phyloP scores from a whole-genome alignment of 805 yeast genomes.

The Teunomyces barrocoloradensis region DNA sequence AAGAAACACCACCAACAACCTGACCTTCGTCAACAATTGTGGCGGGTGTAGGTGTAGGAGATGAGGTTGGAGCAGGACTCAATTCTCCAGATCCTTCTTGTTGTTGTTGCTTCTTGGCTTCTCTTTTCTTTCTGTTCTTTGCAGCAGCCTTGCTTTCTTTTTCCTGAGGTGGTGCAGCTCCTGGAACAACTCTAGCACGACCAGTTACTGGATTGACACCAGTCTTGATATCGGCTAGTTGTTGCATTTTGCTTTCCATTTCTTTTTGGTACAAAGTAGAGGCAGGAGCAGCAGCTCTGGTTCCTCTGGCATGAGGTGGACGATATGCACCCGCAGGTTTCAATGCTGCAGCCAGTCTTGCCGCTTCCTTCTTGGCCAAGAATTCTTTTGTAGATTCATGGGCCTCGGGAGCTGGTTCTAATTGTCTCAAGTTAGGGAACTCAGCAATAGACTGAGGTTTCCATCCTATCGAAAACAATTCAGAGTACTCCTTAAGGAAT shows the following conservation, averaged over 20 bases:
- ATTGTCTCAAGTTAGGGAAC: constrained; percentile 54
- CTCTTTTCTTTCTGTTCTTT: constrained; percentile 75
- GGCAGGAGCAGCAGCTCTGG: constrained; percentile 27
- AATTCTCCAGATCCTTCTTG: constrained; percentile 6
- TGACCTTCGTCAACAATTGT: constrained; percentile 27
- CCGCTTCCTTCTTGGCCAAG: constrained; percentile 40
- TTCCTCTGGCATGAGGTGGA: constrained; percentile 89
- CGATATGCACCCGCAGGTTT: constrained; percentile 89
- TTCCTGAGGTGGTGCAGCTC: constrained; percentile 47
- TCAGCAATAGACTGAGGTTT: constrained; percentile 56
- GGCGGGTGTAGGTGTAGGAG: constrained; percentile 13
- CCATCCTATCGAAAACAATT: constrained; percentile 83
- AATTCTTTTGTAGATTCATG: constrained; percentile 69
- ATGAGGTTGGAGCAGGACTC: constrained; percentile 11
- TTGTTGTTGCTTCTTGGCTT: constrained; percentile 42
- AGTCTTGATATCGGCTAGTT: constrained; percentile 8
- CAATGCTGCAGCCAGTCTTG: constrained; percentile 32
- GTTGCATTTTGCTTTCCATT: constrained; percentile 23
- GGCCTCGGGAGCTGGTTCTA: constrained; percentile 60
- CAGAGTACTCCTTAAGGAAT: constrained; percentile 75
- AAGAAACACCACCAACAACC: constrained; percentile 60
- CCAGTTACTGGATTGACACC: constrained; percentile 23
- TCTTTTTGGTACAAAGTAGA: constrained; percentile 62
- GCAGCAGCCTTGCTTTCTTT: constrained; percentile 63
- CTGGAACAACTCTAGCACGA: constrained; percentile 50